These are phyloP conservation scores for Microbotryum silenes-acaulis DNA, from an alignment of 1,284 basidiomycete species.

Conservation along the genomic window DNA sequence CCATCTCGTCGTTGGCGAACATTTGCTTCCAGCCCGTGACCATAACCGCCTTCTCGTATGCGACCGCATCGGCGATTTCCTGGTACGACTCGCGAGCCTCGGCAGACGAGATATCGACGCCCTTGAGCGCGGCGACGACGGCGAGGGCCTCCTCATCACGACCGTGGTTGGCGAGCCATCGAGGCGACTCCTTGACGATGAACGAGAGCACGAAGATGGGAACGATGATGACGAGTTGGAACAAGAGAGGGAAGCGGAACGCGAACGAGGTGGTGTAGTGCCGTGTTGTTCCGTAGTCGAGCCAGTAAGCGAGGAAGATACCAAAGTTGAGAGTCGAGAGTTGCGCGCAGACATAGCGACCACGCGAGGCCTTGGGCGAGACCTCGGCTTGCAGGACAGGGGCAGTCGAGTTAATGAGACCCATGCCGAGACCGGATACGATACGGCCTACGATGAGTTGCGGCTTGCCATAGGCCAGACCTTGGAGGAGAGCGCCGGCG, in stretches of 20 bases:
- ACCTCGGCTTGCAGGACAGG: constrained; percentile 39
- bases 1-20: constrained; percentile 35
- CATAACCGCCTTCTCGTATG: constrained; percentile 33
- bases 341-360: constrained; percentile 38
- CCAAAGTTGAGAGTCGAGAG: constrained; percentile 38
- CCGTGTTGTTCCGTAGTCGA: constrained; percentile 37
- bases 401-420: constrained; percentile 39
- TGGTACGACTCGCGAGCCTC: constrained; percentile 33
- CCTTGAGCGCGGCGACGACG: constrained; percentile 34
- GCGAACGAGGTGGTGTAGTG: constrained; percentile 10
- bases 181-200: constrained; percentile 37
- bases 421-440: constrained; percentile 24
- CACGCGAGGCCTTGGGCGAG: constrained; percentile 37
- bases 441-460: constrained; percentile 36
- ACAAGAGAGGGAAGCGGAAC: constrained; percentile 24
- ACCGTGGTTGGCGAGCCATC: constrained; percentile 37
- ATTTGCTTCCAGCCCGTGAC: constrained; percentile 36
- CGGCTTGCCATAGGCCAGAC: constrained; percentile 28
- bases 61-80: constrained; percentile 35
- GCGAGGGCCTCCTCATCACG: constrained; percentile 30
- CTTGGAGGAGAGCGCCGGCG: constrained; percentile 37
- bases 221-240: constrained; percentile 35
- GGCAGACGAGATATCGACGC: constrained; percentile 15
- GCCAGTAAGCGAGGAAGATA: constrained; percentile 37
- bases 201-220: constrained; percentile 28